phyloP scores from a whole-genome alignment of 140 eudicot species.

The Flaveria floridana region DNA sequence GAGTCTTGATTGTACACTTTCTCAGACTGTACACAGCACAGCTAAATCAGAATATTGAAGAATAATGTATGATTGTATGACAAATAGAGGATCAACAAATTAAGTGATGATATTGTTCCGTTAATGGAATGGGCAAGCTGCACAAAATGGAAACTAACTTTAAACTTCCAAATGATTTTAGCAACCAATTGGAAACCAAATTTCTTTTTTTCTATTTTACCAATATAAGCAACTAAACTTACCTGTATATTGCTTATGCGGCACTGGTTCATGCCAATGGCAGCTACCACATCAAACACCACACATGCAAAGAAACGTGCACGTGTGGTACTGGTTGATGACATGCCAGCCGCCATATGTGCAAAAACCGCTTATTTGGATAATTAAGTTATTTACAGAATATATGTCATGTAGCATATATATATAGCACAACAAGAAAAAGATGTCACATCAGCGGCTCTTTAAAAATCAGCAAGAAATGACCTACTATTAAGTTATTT shows the following conservation, averaged over 20 bases:
- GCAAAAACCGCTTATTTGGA: background rate
- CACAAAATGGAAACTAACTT: background rate
- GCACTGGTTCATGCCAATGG: background rate
- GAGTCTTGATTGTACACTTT: slow-evolving; percentile 74
- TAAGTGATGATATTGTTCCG: background rate
- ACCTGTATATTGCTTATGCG: background rate
- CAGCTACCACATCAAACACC: slow-evolving; percentile 6
- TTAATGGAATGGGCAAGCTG: background rate
- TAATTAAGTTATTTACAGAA: background rate
- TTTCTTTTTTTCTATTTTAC: background rate
- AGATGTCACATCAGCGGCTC: no score
- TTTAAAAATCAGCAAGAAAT: no score
- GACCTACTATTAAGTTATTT: background rate
- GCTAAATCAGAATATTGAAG: slow-evolving; percentile 4
- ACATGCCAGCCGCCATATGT: background rate
- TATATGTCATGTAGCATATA: background rate
- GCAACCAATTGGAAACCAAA: background rate
- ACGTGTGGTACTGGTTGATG: background rate
- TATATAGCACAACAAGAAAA: no score
- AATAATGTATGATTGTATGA: background rate
- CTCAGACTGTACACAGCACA: slow-evolving; percentile 54
- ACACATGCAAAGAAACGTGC: background rate
- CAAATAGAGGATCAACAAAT: background rate
- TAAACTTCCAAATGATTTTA: background rate
- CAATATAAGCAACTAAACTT: background rate